Evolutionary conservation across 768 basidiomycete species (phyloP), one percentile per base, ranked within the genome.

Genomic region (Trametes villosa): DNA sequence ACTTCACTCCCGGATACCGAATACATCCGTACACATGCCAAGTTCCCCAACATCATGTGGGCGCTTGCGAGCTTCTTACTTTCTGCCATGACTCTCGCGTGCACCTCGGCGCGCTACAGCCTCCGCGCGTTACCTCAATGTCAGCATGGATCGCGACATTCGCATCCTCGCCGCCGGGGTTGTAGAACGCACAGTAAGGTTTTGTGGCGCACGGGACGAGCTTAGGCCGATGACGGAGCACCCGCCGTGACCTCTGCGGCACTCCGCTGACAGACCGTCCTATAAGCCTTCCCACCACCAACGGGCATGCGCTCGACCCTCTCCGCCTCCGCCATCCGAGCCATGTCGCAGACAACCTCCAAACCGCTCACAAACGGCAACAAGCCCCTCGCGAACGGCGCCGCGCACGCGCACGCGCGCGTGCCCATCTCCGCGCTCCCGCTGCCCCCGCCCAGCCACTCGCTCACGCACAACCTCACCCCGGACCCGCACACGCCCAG

Each of bases 401-500:
- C 34, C 33, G 15, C 0, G 20, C 11, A 45, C 54, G 11, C 41
- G 26, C 45, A 11, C 15, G 29, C 26, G 15, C 72, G 68, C 64
- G 68, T 71, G 41, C 69, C 83, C 15, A 81, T 89, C 45, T 85
- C 86, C 56, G 77, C 79, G 9, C 78, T 90, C 12, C 81, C 84
- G 1, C 74, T 84, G 4, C 80, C 83, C 6, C 78, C 78, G 5
- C 48, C 74, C 12, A 67, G 76, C 3, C 76, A 77, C 34, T 70
- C 74, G 34, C 67, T 85, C 51, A 76, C 75, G 1, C 76, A 77
- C 65, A 78, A 79, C 64, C 76, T 84, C 45, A 88, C 81, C 0
- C 82, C 91, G 20, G 91, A 93, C 67, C 74, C 82, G 1, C 69
- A 76, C 42, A 83, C 85, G 0, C 80, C 86, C 6, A 78, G 79